These are phyloP conservation scores for Emergomyces pasteurianus DNA, from an alignment of 2,329 filamentous ascomycete species.

Conservation along the genomic window DNA sequence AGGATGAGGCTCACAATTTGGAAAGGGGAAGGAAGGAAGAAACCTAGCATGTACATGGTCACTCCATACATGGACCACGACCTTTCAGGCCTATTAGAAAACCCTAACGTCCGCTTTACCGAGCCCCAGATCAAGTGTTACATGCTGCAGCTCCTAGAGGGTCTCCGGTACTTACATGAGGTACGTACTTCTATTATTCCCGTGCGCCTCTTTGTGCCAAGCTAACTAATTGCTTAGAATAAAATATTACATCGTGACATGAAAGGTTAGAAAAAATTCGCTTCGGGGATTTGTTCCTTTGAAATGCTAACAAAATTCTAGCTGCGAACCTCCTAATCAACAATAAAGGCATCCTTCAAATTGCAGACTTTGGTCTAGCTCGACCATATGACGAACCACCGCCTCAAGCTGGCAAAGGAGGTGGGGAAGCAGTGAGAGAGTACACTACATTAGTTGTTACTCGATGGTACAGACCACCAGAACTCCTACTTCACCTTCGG, in stretches of 20 bases:
- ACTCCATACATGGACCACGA: conserved; percentile 99
- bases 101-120: conserved; percentile 76
- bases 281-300: background rate
- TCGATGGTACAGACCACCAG: conserved; percentile 90
- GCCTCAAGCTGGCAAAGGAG: conserved; percentile 63
- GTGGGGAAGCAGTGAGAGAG: conserved; percentile 73
- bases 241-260: conserved; percentile 93
- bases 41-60: conserved; percentile 89
- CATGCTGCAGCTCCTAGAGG: conserved; percentile 83
- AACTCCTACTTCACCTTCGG: conserved; percentile 76
- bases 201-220: conserved; percentile 9
- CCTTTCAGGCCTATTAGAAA: conserved; percentile 91
- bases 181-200: conserved; percentile 21
- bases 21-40: conserved; percentile 62
- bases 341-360: conserved; percentile 85
- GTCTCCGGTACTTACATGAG: conserved; percentile 80
- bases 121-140: conserved; percentile 96
- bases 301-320: conserved; percentile 7
- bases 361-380: conserved; percentile 92
- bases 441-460: conserved; percentile 97
- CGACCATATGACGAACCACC: conserved; percentile 80
- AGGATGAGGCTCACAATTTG: conserved; percentile 5
- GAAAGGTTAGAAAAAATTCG: conserved; percentile 48
- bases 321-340: conserved; percentile 94
- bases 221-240: conserved; percentile 32